Evolutionary conservation across 495 filamentous ascomycete species (phyloP), one percentile per base, ranked within the genome.

Genomic region (Neurospora sp.): DNA sequence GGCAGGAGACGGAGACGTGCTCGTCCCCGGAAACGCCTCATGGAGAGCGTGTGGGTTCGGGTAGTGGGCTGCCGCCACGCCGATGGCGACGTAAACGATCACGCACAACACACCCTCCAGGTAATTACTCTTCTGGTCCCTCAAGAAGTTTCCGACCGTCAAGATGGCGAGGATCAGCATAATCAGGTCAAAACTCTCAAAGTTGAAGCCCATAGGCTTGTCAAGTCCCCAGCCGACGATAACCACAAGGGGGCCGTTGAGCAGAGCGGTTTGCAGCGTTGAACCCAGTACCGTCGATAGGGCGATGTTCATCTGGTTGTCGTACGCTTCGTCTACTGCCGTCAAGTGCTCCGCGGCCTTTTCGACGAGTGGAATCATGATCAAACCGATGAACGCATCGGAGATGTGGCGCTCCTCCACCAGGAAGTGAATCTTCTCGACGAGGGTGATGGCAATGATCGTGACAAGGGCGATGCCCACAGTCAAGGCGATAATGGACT

Each of bases 291-390:
- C 92, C 82, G 97, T 93, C 66, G 92, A 90, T 9, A 98, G 88
- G 0, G 95, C 94, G 80, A 96, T 96, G 84, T 97, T 97, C 88
- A 93, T 92, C 78, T 86, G 90, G 80, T 92, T 88, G 79, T 93
- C 92, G 87, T 90, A 97, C 11, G 94, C 95, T 84, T 97, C 94
- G 80, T 98, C 94, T 62, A 98, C 82, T 14, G 94, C 92, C 0
- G 92, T 97, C 44, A 97, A 82, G 80, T 97, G 94, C 84, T 97
- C 94, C 11, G 93, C 93, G 0, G 90, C 91, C 79, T 98, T 98
- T 78, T 97, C 94, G 9, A 97, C 94, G 1, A 98, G 84, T 3
- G 94, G 95, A 1, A 94, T 84, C 4, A 93, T 84, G 71, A 93
- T 93, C 74, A 94, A 82, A 70, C 93, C 93, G 81, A 94, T 88